Evolutionary conservation across 805 yeast genomes (phyloP), one percentile per base, ranked within the genome.

Genomic region (Saturnispora mendoncae): DNA sequence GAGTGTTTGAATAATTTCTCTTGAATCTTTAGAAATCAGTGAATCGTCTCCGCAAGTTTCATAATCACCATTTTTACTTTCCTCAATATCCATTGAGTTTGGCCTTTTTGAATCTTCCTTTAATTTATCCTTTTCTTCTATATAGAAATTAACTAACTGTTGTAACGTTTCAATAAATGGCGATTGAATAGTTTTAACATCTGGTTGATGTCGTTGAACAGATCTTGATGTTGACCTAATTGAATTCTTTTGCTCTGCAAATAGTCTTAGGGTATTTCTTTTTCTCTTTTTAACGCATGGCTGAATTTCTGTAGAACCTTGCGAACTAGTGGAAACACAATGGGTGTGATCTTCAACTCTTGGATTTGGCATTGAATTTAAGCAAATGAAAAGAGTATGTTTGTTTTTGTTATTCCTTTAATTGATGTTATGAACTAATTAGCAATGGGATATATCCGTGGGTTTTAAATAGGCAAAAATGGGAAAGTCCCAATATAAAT

Each of bases 261-360:
- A 19, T 17, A 23, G 21, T 14, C 28, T 23, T 6, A 33, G 18
- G 9, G 14, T 21, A n/a, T 28, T 15, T 8, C 15, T 38, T 19
- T 30, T 23, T 24, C 41, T 29, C 21, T 31, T 38, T 30, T 38
- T 24, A 15, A 21, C 41, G 14, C 20, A 20, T 7, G 25, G 35
- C 14, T n/a, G 12, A 6, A 3, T n/a, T n/a, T n/a, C n/a, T n/a
- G n/a, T n/a, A n/a, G n/a, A n/a, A n/a, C n/a, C n/a, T n/a, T n/a
- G n/a, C n/a, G n/a, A n/a, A n/a, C n/a, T n/a, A n/a, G n/a, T n/a
- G n/a, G n/a, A 7, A 3, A 15, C 2, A n/a, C 20, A 33, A 20
- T 28, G 33, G 8, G 4, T 14, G 10, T 30, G 32, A 18, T 30
- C 8, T 30, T 14, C 17, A 4, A 15, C n/a, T n/a, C n/a, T n/a